Percentiles rank a stretch among this genome's conserved stretches.
Conservation (phyloP, 768 basidiomycete species). For the Trametes coccinea region DNA sequence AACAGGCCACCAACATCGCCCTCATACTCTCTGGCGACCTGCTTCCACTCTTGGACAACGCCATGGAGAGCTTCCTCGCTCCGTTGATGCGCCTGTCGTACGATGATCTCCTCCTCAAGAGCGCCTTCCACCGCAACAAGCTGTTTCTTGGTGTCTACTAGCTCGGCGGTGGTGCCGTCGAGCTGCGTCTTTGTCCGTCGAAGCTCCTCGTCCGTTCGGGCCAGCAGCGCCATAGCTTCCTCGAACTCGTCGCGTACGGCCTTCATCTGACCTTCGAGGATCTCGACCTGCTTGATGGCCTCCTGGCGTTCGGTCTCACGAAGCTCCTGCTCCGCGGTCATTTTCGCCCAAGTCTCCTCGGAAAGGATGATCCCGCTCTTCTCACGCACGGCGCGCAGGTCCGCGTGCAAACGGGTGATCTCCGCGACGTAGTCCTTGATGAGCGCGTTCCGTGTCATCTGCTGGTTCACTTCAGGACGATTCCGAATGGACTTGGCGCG, state of each 20-base stretch:
- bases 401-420: conserved; percentile 89
- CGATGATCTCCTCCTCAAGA: conserved; percentile 76
- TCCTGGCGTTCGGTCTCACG: conserved; percentile 79
- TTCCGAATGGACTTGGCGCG: conserved; percentile 95
- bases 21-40: conserved; percentile 64
- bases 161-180: conserved; percentile 47
- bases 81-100: conserved; percentile 74
- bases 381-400: conserved; percentile 87
- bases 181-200: conserved; percentile 59
- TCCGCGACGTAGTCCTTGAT: conserved; percentile 93
- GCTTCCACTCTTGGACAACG: conserved; percentile 72
- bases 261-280: conserved; percentile 79
- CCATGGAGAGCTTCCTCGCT: conserved; percentile 70
- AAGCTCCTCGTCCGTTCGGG: conserved; percentile 76
- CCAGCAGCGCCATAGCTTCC: conserved; percentile 77
- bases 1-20: conserved; percentile 72
- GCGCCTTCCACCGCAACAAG: conserved; percentile 57
- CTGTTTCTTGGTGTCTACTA: conserved; percentile 57
- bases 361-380: conserved; percentile 97
- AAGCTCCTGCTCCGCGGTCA: conserved; percentile 75
- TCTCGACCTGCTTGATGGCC: conserved; percentile 77
- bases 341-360: conserved; percentile 86
- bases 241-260: conserved; percentile 89
- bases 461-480: conserved; percentile 92
- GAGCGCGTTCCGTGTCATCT: conserved; percentile 88